A percentile compares a stretch with the other conserved stretches of the same genome.
Conservation (phyloP, 116 monocot species). For the Thalassia testudinum region DNA sequence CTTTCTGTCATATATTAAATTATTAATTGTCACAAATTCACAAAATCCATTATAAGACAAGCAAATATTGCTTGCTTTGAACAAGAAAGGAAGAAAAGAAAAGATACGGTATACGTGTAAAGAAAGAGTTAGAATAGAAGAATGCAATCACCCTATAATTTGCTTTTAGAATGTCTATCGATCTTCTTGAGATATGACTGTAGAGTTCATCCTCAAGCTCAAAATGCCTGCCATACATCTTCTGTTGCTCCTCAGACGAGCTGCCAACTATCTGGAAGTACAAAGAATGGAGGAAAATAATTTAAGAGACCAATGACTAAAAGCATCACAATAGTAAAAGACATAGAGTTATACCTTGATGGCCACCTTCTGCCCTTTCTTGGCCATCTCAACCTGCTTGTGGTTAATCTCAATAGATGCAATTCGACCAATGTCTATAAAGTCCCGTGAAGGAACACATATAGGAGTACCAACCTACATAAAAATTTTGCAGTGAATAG, state of each 20-base stretch:
- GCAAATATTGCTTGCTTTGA: neutral
- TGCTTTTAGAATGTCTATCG: constrained; percentile 76
- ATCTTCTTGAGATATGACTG: constrained; percentile 81
- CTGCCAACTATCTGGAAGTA: constrained; percentile 55
- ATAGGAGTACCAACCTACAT: constrained; percentile 85
- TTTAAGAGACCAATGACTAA: neutral
- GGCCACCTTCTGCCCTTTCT: constrained; percentile 91
- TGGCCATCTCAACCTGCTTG: constrained; percentile 81
- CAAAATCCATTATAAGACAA: neutral
- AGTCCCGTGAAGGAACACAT: constrained; percentile 80
- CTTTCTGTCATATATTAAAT: neutral
- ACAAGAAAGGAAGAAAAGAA: too few species aligned
- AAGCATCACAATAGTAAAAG: neutral
- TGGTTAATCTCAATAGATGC: constrained; percentile 91
- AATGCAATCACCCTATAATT: constrained; percentile 52
- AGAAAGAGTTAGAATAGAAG: neutral
- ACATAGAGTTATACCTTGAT: constrained; percentile 49
- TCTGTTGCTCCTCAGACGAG: constrained; percentile 86
- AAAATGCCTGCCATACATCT: constrained; percentile 96
- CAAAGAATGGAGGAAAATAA: neutral
- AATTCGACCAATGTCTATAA: constrained; percentile 85
- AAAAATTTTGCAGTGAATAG: neutral
- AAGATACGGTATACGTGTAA: too few species aligned
- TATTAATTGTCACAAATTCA: neutral
- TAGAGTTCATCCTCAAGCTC: constrained; percentile 96